Base-by-base conservation (phyloP, 495 filamentous ascomycete genomes). In the Xylaria acuta region DNA sequence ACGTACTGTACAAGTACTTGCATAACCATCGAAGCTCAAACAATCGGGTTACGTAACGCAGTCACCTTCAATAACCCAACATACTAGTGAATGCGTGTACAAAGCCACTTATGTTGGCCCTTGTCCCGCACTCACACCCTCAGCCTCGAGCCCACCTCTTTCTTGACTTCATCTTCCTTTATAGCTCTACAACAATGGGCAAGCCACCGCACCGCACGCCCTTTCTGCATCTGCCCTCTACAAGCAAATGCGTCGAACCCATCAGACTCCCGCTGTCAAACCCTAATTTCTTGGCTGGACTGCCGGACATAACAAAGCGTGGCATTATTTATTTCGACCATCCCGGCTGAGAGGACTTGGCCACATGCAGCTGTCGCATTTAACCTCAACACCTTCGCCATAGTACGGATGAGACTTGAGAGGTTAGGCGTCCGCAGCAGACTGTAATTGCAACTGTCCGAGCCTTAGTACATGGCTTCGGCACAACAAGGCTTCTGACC, bases 181-280 rank as follows among this genome's bases (percentile, higher is more conserved):
- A 34, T 18, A 32, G 32, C 45, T 67, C 20, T 67, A 30, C 30
- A 53, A 67, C 64, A 67, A 67, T 67, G 64, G 64, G 64, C 64
- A 43, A 53, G 64, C 45, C 64, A 53, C 32, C 30, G 32, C 43
- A 67, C 20, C n/a, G 8, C 20, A 51, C 45, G 30, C n/a, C 18
- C 32, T n/a, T 36, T 22, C 34, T 22, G 9, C 32, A 36, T 60
- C 32, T 22, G 9, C 18, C 22, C 5, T 36, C 43, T 32, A 66
- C 32, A 32, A 38, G 12, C 20, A 66, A 36, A 53, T 38, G 41
- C 63, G 34, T 64, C 25, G 38, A 62, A 18, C n/a, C 34, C 32
- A 25, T n/a, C 5, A 25, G 32, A 22, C n/a, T 30, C 62, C 12
- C 14, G 22, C 62, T 20, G 11, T n/a, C 36, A 27, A 20, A 12